A percentile compares a stretch with the other conserved stretches of the same genome.
Evolutionary conservation across 108 stramenopile species (phyloP).

Genomic region (Bacterosira constricta): DNA sequence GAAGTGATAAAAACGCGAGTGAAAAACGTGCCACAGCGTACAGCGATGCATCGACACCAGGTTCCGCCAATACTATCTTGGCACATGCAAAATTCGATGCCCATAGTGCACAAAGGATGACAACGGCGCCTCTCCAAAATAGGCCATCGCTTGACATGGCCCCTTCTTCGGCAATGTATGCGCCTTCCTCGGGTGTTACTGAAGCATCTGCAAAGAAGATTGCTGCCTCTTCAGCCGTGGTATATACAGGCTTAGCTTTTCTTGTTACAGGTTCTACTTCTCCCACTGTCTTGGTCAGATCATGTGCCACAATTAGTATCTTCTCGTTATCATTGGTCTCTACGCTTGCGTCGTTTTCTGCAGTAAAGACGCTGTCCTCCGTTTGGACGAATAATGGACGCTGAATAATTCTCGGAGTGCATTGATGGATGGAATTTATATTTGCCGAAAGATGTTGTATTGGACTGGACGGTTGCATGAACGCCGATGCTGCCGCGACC

Average conservation of each 20-base stretch:
- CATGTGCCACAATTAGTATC: not conserved
- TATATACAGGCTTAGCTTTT: not conserved
- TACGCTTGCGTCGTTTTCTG: not conserved
- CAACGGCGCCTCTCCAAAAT: conserved; percentile 68
- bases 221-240: conserved; percentile 9
- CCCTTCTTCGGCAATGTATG: conserved; percentile 12
- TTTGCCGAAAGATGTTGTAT: not conserved
- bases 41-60: conserved; percentile 67
- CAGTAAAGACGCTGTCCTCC: not conserved
- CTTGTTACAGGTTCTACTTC: not conserved
- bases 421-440: not conserved
- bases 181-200: conserved; percentile 6
- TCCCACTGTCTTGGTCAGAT: too few species aligned
- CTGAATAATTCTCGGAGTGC: not conserved
- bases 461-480: not conserved
- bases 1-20: conserved; percentile 55
- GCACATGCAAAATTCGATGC: conserved; percentile 74
- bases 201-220: conserved; percentile 8
- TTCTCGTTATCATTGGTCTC: not conserved
- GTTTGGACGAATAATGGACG: not conserved
- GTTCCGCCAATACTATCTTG: conserved; percentile 62
- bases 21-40: conserved; percentile 67
- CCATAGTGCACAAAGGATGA: conserved; percentile 72
- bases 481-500: not conserved
- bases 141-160: conserved; percentile 32